A percentile compares a stretch with the other conserved stretches of the same genome.
These are phyloP conservation scores for Penicillium hesseltinei DNA, from an alignment of 2,329 filamentous ascomycete species.

Conservation along the genomic window DNA sequence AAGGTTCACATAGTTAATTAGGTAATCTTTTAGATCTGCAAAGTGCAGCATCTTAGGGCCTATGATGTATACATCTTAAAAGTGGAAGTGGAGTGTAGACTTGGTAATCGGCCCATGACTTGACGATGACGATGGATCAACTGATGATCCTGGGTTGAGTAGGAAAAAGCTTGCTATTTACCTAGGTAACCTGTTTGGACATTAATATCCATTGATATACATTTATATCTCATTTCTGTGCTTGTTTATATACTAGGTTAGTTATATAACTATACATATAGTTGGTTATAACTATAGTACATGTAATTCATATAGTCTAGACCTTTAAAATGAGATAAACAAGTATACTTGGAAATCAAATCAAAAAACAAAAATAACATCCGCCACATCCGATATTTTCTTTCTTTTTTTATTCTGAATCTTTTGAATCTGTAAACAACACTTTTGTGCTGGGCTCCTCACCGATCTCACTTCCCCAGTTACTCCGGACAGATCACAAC, in stretches of 20 bases:
- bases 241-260: too few species aligned
- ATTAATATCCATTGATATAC: background rate
- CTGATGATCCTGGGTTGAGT: too few species aligned
- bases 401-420: background rate
- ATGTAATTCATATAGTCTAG: too few species aligned
- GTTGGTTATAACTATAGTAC: too few species aligned
- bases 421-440: background rate
- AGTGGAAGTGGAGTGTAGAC: background rate
- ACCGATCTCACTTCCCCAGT: slow-evolving; percentile 26
- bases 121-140: slow-evolving; percentile 1
- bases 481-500: slow-evolving; percentile 18
- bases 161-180: background rate
- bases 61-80: background rate
- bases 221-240: too few species aligned
- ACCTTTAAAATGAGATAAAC: too few species aligned
- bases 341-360: too few species aligned
- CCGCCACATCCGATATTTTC: slow-evolving; percentile 10
- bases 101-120: background rate
- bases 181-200: background rate
- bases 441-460: background rate
- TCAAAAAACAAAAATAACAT: slow-evolving; percentile 1
- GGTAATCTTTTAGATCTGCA: background rate
- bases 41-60: background rate
- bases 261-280: too few species aligned
- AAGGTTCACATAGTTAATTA: background rate